Evolutionary conservation across 176 grass and related monocot species (phyloP).

Genomic region (Puya raimondii): DNA sequence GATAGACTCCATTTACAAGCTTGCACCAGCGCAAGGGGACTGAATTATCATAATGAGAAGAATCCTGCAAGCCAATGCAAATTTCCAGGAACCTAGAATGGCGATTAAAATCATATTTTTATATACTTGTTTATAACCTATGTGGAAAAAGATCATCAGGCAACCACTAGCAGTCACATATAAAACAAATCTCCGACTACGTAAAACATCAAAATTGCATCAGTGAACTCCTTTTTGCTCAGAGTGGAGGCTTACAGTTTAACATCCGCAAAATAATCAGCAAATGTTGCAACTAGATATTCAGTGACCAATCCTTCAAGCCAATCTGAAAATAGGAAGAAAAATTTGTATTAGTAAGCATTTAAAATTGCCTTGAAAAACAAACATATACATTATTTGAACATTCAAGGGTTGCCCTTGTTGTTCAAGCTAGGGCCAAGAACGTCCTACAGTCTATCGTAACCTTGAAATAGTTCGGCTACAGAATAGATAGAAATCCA

Average conservation of each 20-base stretch:
- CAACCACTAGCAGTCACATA: slow-evolving; percentile 13
- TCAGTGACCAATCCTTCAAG: slow-evolving; percentile 70
- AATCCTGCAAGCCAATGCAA: too few relatives aligned
- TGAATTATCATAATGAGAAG: too few relatives aligned
- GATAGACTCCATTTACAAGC: too few relatives aligned
- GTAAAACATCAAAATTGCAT: neutral
- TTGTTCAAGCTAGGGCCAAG: neutral
- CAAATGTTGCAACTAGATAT: slow-evolving; percentile 87
- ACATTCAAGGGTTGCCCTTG: neutral
- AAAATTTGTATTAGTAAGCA: neutral
- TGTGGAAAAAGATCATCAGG: slow-evolving; percentile 3
- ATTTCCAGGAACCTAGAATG: too few relatives aligned
- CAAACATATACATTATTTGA: neutral
- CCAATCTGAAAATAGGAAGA: slow-evolving; percentile 60
- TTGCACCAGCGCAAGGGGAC: too few relatives aligned
- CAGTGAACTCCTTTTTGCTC: neutral
- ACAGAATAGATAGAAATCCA: neutral
- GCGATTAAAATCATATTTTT: too few relatives aligned
- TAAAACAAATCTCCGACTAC: neutral
- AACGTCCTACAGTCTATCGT: neutral
- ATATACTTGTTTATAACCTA: neutral
- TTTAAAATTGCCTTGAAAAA: neutral
- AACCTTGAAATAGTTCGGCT: neutral
- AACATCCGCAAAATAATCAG: slow-evolving; percentile 89
- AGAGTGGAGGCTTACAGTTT: slow-evolving; percentile 70